phyloP scores from a whole-genome alignment of 441 rosid genomes.

The Corymbia calophylla region DNA sequence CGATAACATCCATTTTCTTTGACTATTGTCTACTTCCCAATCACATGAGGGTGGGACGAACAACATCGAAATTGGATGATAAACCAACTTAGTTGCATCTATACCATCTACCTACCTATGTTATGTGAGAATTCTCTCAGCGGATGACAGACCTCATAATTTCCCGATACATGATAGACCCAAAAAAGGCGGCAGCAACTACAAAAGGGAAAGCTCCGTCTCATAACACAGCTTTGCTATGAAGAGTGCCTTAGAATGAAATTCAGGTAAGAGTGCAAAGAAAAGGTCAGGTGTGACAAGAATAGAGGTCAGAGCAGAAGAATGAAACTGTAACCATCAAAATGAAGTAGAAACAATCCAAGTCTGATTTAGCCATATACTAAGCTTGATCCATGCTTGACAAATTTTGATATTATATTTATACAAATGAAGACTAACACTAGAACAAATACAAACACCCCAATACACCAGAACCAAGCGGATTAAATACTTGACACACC shows the following conservation, averaged over 20 bases:
- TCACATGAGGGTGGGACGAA: background rate
- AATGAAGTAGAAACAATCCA: background rate
- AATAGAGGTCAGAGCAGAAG: background rate
- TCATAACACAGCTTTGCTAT: background rate
- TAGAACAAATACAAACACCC: background rate
- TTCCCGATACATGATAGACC: background rate
- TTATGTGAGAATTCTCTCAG: background rate
- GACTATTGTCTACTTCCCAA: background rate
- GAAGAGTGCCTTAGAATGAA: background rate
- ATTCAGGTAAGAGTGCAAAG: background rate
- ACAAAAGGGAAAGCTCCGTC: background rate
- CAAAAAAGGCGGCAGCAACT: background rate
- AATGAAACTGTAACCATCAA: background rate
- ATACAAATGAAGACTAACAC: background rate
- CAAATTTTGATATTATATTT: background rate
- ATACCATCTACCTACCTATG: background rate
- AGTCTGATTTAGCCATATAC: background rate
- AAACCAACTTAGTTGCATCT: background rate
- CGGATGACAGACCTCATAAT: background rate
- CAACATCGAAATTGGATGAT: background rate
- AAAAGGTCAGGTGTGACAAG: background rate
- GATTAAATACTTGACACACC: background rate
- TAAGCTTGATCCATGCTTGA: background rate
- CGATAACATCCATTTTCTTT: background rate
- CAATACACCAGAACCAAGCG: background rate